A percentile compares a stretch with the other conserved stretches of the same genome.
These are phyloP conservation scores for Tylopilus orsonianus DNA, from an alignment of 1,284 basidiomycete species.

Conservation along the genomic window DNA sequence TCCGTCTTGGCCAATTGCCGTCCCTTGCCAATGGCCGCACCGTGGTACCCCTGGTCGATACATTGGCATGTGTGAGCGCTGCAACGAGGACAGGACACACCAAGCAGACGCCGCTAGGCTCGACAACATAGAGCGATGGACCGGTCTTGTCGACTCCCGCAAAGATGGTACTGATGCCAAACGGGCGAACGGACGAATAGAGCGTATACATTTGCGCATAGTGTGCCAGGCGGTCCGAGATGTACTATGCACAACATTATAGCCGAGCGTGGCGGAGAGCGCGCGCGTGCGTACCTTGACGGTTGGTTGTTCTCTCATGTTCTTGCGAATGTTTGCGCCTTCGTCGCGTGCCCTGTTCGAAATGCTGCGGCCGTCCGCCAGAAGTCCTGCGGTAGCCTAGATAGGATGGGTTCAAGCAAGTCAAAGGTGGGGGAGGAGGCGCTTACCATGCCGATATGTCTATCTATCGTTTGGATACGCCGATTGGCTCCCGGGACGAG, in stretches of 20 bases:
- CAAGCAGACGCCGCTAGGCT: slow-evolving; percentile 93
- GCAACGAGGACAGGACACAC: slow-evolving; percentile 44
- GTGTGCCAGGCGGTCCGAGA: slow-evolving; percentile 83
- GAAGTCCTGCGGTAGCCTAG: slow-evolving; percentile 89
- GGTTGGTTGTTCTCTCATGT: slow-evolving; percentile 75
- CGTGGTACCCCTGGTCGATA: slow-evolving; percentile 77
- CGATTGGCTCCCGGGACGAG: slow-evolving; percentile 92
- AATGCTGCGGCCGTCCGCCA: slow-evolving; percentile 92
- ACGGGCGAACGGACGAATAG: slow-evolving; percentile 97
- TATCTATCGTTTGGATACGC: slow-evolving; percentile 91
- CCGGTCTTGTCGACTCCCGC: slow-evolving; percentile 89
- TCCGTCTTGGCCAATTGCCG: slow-evolving; percentile 97
- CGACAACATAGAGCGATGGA: slow-evolving; percentile 87
- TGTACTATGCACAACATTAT: slow-evolving; percentile 45
- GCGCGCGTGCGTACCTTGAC: slow-evolving; percentile 64
- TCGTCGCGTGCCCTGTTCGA: slow-evolving; percentile 87
- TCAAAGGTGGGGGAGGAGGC: not conserved
- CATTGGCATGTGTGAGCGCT: slow-evolving; percentile 7
- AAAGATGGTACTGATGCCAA: slow-evolving; percentile 92
- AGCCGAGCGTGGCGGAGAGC: slow-evolving; percentile 7
- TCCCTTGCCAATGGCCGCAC: slow-evolving; percentile 95
- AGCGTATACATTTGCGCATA: slow-evolving; percentile 97
- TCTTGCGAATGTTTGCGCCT: slow-evolving; percentile 74
- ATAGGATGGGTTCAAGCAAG: not conserved
- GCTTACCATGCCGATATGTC: slow-evolving; percentile 87